Conservation (phyloP, 306 rosid genomes). For the Canavalia ensiformis region DNA sequence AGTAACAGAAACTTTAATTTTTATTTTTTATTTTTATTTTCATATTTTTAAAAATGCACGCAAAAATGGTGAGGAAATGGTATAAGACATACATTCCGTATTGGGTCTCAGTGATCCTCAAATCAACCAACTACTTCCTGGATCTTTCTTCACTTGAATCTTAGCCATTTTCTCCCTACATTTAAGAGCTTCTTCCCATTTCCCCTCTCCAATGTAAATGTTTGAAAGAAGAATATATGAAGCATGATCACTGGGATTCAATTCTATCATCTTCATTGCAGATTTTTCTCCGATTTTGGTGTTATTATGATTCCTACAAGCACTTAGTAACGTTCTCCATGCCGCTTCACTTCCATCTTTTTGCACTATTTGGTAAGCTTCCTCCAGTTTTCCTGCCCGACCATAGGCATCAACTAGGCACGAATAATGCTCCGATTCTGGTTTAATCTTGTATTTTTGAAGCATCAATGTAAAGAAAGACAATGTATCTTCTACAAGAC, state of each 20-base stretch:
- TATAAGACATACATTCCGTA: background rate
- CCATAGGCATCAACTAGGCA: conserved; percentile 64
- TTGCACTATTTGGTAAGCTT: conserved; percentile 60
- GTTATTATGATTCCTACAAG: conserved; percentile 61
- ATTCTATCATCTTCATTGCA: conserved; percentile 55
- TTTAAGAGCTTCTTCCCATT: conserved; percentile 66
- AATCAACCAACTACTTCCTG: conserved; percentile 60
- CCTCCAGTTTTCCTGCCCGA: conserved; percentile 66
- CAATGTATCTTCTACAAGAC: conserved; percentile 49
- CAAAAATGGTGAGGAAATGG: background rate
- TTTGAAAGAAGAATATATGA: conserved; percentile 62
- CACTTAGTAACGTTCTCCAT: conserved; percentile 64
- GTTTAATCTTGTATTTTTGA: conserved; percentile 52
- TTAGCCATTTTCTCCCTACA: conserved; percentile 59
- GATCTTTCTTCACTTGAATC: conserved; percentile 56
- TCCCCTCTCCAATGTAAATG: conserved; percentile 57
- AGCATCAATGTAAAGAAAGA: conserved; percentile 54
- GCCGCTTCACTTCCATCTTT: conserved; percentile 64
- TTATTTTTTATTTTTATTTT: background rate
- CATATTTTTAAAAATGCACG: conserved; percentile 13
- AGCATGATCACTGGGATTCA: conserved; percentile 64
- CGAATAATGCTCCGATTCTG: conserved; percentile 63
- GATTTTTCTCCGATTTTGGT: conserved; percentile 60
- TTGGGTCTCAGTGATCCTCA: conserved; percentile 37
- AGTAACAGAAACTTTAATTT: background rate